These are phyloP conservation scores for Bryum argenteum DNA, from an alignment of 225 moss, liverwort and hornwort genomes.

Conservation along the genomic window DNA sequence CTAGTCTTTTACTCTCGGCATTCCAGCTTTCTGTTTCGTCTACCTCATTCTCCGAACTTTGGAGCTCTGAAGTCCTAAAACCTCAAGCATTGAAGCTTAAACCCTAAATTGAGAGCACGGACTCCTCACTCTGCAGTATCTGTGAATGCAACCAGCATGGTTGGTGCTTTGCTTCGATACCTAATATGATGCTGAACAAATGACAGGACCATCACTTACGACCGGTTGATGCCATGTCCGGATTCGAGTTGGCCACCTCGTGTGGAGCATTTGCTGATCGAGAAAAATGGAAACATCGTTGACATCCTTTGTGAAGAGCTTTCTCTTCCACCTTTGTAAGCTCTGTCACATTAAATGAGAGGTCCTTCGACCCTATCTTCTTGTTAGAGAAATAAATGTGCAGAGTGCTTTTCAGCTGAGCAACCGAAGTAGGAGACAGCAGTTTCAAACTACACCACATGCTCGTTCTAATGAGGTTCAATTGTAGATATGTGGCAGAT, in stretches of 20 bases:
- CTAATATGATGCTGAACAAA: constrained; percentile 5
- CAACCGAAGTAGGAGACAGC: background rate
- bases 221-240: constrained; percentile 85
- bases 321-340: constrained; percentile 83
- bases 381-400: background rate
- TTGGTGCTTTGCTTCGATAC: constrained; percentile 4
- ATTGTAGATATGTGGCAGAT: constrained; percentile 95
- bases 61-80: background rate
- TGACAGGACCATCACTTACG: constrained; percentile 64
- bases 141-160: background rate
- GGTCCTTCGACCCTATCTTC: background rate
- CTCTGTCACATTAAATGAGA: constrained; percentile 26
- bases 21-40: too few relatives aligned
- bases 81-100: background rate
- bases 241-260: constrained; percentile 69
- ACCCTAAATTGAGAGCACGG: background rate
- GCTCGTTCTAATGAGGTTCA: constrained; percentile 25
- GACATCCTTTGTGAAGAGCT: constrained; percentile 79
- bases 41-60: background rate
- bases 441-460: background rate
- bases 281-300: constrained; percentile 78
- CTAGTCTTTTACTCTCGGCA: too few relatives aligned
- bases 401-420: background rate
- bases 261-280: constrained; percentile 85
- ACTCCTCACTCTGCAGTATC: background rate